These are phyloP conservation scores for Starmera stellimalicola DNA, from an alignment of 1,139 yeast species.

Conservation along the genomic window DNA sequence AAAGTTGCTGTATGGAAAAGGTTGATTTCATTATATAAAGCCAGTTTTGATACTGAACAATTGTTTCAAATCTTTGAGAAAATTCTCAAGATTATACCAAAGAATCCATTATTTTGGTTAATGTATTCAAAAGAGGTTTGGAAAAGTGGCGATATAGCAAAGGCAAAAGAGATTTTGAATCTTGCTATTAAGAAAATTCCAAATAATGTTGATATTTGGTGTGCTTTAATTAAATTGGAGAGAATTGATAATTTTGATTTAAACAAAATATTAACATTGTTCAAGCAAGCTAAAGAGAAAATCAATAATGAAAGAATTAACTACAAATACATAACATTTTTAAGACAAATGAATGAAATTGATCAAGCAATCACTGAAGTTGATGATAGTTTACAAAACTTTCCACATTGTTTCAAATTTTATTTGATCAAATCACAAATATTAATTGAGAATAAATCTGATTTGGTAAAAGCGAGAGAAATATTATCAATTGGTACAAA, in stretches of 20 bases:
- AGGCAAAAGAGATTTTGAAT: conserved; percentile 45
- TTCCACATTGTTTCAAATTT: conserved; percentile 40
- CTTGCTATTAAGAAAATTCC: conserved; percentile 37
- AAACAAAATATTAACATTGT: conserved; percentile 33
- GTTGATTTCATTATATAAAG: conserved; percentile 38
- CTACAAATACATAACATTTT: conserved; percentile 53
- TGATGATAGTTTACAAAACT: conserved; percentile 36
- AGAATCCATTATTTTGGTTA: conserved; percentile 42
- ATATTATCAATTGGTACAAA: conserved; percentile 41
- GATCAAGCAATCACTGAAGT: conserved; percentile 31
- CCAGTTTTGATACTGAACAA: conserved; percentile 20
- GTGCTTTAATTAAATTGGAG: conserved; percentile 63
- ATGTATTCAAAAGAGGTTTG: conserved; percentile 70
- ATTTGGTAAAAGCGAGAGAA: conserved; percentile 35
- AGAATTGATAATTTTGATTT: conserved; percentile 27
- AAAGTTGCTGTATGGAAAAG: conserved; percentile 47
- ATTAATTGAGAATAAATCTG: conserved; percentile 23
- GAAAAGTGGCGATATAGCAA: conserved; percentile 35
- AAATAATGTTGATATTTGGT: conserved; percentile 49
- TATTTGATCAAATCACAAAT: conserved; percentile 55
- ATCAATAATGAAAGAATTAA: conserved; percentile 41
- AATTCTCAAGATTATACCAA: conserved; percentile 37
- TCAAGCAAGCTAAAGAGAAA: conserved; percentile 30
- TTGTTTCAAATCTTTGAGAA: conserved; percentile 42
- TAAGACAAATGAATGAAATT: conserved; percentile 29